Base-by-base conservation (phyloP, 2,329 filamentous ascomycete genomes). In the Colletotrichum musicola region DNA sequence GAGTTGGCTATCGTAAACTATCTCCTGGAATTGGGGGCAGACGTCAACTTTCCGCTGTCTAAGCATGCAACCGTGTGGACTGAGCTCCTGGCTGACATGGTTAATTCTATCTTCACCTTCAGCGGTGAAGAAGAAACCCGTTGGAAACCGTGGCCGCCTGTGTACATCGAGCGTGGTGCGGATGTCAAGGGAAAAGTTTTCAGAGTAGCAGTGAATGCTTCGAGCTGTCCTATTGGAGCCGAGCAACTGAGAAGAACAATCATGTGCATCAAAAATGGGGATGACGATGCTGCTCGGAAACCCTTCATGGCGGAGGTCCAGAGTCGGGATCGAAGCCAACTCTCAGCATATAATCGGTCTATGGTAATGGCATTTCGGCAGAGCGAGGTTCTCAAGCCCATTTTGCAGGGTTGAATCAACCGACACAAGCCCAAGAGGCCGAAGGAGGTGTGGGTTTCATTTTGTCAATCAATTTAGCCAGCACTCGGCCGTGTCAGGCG, bases 391-490 rank as follows among this genome's bases (percentile, higher is more conserved):
- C 7, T 7, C 27, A 30, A 30, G 9, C 27, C 27, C 27, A 14
- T 14, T 42, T 13, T 0, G 13, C 40, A 42, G 12, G 5, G 9
- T 14, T 12, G 9, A 9, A 30, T 30, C 27, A 14, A 25, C 56
- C n/a, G 25, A 49, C 16, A 25, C 56, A 59, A 3, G 56, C 5
- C 56, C 27, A n/a, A 59, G 10, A 10, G 1, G 12, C 44, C 9
- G 27, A 7, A 2, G 13, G 6, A n/a, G 44, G 27, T 20, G 13
- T 59, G 44, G 56, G 25, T 38, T 7, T 1, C 54, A 44, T 18
- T 58, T 30, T 59, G 27, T 30, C 49, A 16, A 59, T 49, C 22
- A 35, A 59, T 49, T 7, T 30, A 14, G 22, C 25, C 42, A 40
- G 9, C 20, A 38, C 6, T 5, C 18, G 4, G 30, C 3, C 5